Percentiles rank a stretch among this genome's conserved stretches.
These are phyloP conservation scores for thale cress (Arabidopsis thaliana) DNA, from an alignment of 345 rosid species.

Conservation along the genomic window TAIR10.1 NC_003076.8:6383001-6383500, in stretches of 20 bases:
- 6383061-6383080: conserved; percentile 19
- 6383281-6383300: conserved; percentile 1
- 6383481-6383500: conserved; percentile 22
- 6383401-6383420: not conserved
- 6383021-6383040: not conserved
- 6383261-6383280: conserved; percentile 12
- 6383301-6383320: not conserved
- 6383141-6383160: conserved; percentile 48
- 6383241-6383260: conserved; percentile 24
- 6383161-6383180: conserved; percentile 34
- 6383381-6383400: not conserved
- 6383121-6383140: conserved; percentile 39
- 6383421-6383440: not conserved
- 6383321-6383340: not conserved
- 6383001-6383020: conserved; percentile 17
- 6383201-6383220: conserved; percentile 37
- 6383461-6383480: conserved; percentile 1
- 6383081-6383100: not conserved
- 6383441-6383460: not conserved
- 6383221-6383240: conserved; percentile 36
- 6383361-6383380: conserved; percentile 3
- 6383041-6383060: conserved; percentile 1
- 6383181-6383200: conserved; percentile 25
- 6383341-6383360: not conserved
- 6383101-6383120: conserved; percentile 23